Evolutionary conservation across 495 filamentous ascomycete genomes (phyloP), one percentile per base, ranked within the genome.

Genomic region (Hypoxylon rickii): DNA sequence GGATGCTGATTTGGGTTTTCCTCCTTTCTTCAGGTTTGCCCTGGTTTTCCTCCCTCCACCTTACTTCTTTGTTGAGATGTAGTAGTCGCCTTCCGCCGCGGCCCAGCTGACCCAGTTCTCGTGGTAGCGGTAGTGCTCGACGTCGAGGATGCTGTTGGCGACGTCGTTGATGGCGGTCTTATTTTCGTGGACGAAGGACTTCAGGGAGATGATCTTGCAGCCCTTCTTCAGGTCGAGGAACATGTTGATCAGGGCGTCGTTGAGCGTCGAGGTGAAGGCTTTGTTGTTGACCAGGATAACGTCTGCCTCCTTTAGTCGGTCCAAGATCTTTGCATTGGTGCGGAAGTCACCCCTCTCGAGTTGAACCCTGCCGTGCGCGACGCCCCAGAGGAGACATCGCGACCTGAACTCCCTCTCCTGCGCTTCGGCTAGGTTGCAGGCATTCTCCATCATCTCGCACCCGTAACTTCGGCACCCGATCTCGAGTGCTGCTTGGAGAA

Each of bases 221-320:
- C 95, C 95, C 42, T 91, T 85, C 72, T 96, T 97, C 61, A 97
- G 80, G 67, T 98, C 94, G 54, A 98, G 72, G 67, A 98, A 98
- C 75, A 96, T 88, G 57, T 89, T 86, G 57, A 91, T 85, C 45
- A 98, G 80, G 58, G 86, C 81, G 65, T 89, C 87, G 72, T 97
- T 98, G 48, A 96, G 81, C 37, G 85, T 80, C 3, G 90, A 84
- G 10, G 85, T 89, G 70, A 98, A 98, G 16, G 89, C 94, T 72
- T 97, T 89, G 71, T 97, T 98, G 76, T 98, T 98, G 57, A 97
- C 92, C 22, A 98, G 79, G 17, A 98, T 82, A 19, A 97, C 90
- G 69, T 98, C 94, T 2, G 93, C 92, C 40, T 85, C 81, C 67
- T 88, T 86, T 20, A 98, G 74, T 19, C 87, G 81, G 29, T 81